Percentiles rank a stretch among this genome's conserved stretches.
phyloP scores from a whole-genome alignment of 371 early-diverging fungal genomes.

The Batkoa obscura region DNA sequence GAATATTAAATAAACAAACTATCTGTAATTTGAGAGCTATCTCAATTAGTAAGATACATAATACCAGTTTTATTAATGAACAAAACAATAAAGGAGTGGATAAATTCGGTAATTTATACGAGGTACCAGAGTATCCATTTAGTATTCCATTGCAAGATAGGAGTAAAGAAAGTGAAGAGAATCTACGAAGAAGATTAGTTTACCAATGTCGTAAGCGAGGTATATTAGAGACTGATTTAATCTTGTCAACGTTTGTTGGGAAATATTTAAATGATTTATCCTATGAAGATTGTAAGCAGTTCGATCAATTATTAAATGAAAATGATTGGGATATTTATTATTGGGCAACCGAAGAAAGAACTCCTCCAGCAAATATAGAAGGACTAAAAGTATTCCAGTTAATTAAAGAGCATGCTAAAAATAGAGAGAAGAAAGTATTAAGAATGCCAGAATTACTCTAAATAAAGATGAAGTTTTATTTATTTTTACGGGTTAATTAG shows the following conservation, averaged over 20 bases:
- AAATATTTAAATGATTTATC: slow-evolving; percentile 30
- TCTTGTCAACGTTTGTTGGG: slow-evolving; percentile 74
- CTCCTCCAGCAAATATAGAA: slow-evolving; percentile 31
- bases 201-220: slow-evolving; percentile 88
- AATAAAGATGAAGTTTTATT: no score
- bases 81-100: no score
- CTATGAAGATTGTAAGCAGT: slow-evolving; percentile 39
- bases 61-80: no score
- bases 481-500: no score
- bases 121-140: background rate
- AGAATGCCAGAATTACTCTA: slow-evolving; percentile 67
- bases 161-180: background rate
- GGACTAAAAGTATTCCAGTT: slow-evolving; percentile 29
- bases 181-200: slow-evolving; percentile 21
- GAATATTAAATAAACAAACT: no score
- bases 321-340: slow-evolving; percentile 96
- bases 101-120: background rate
- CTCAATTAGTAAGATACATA: no score
- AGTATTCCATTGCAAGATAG: background rate
- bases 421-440: slow-evolving; percentile 37
- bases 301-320: slow-evolving; percentile 69
- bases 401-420: slow-evolving; percentile 43
- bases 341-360: slow-evolving; percentile 58
- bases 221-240: slow-evolving; percentile 80
- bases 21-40: no score